phyloP scores from a whole-genome alignment of 352 stramenopile genomes.

The Blastocystis sp. region DNA sequence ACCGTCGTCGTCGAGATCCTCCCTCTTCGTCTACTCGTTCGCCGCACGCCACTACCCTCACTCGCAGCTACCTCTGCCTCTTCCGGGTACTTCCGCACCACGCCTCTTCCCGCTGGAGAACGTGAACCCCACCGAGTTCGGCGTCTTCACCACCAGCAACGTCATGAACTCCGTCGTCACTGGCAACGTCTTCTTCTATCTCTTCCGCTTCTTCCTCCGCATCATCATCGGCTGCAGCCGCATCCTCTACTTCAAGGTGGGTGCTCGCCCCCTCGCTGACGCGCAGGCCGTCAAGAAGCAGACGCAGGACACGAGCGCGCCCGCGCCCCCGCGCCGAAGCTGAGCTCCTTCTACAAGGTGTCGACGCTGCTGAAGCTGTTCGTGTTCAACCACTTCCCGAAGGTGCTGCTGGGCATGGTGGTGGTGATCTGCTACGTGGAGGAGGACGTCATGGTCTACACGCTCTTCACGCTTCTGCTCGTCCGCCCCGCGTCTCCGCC shows the following conservation, averaged over 20 bases:
- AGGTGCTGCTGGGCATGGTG: slow-evolving; percentile 27
- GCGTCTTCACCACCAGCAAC: slow-evolving; percentile 21
- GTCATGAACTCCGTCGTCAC: slow-evolving; percentile 18
- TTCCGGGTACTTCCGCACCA: slow-evolving; percentile 1
- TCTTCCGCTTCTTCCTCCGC: slow-evolving; percentile 52
- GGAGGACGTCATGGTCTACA: slow-evolving; percentile 58
- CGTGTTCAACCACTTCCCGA: slow-evolving; percentile 64
- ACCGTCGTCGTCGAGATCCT: slow-evolving; percentile 25
- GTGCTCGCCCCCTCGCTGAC: background rate
- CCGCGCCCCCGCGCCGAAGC: background rate
- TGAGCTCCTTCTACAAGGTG: background rate
- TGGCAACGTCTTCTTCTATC: slow-evolving; percentile 56
- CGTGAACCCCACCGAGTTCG: slow-evolving; percentile 10
- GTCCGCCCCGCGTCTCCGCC: background rate
- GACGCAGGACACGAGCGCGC: background rate
- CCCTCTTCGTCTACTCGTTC: slow-evolving; percentile 51
- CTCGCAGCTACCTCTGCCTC: slow-evolving; percentile 30
- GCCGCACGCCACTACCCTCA: background rate
- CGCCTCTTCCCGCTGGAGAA: background rate
- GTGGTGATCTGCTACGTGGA: slow-evolving; percentile 57
- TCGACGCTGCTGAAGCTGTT: slow-evolving; percentile 47
- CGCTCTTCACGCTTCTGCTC: slow-evolving; percentile 51
- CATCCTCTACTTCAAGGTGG: slow-evolving; percentile 41
- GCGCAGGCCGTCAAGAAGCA: background rate
- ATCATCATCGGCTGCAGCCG: slow-evolving; percentile 47